Evolutionary conservation across 177 flowering plant species (phyloP).

Genomic region (Telopea speciosissima): DNA sequence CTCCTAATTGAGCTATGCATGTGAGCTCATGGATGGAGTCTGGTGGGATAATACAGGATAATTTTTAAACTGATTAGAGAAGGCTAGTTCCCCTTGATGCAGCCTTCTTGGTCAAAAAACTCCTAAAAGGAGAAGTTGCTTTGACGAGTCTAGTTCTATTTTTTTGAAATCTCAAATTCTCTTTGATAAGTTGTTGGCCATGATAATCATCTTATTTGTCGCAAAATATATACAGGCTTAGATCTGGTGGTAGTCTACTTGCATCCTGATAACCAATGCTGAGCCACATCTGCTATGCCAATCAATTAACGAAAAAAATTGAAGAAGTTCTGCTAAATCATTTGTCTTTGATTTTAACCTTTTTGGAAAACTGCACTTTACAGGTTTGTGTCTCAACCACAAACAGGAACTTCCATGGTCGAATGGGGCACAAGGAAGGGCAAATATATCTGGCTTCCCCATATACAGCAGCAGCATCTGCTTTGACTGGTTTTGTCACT

Average conservation of each 20-base stretch:
- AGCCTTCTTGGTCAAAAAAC: no score
- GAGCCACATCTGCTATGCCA: neutral
- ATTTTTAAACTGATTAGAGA: no score
- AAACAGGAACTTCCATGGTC: conserved; percentile 94
- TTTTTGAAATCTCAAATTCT: no score
- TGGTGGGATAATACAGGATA: no score
- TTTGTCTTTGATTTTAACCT: neutral
- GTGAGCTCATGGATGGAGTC: no score
- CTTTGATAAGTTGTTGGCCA: neutral
- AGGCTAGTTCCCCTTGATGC: no score
- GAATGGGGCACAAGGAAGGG: conserved; percentile 99
- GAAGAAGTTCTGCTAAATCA: no score
- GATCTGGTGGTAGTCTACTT: neutral
- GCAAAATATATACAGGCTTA: neutral
- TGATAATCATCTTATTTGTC: neutral
- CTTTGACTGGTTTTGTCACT: conserved; percentile 91
- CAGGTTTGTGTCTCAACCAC: conserved; percentile 99
- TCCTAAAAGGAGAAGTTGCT: no score
- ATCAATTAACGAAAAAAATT: no score
- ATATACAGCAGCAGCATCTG: conserved; percentile 96
- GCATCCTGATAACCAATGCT: neutral
- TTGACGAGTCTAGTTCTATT: no score
- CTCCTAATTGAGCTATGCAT: no score
- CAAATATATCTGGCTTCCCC: conserved; percentile 96
- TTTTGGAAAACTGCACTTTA: conserved; percentile 2